Base-by-base conservation (phyloP, 1,284 basidiomycete species). In the Moniliophthora roreri region DNA sequence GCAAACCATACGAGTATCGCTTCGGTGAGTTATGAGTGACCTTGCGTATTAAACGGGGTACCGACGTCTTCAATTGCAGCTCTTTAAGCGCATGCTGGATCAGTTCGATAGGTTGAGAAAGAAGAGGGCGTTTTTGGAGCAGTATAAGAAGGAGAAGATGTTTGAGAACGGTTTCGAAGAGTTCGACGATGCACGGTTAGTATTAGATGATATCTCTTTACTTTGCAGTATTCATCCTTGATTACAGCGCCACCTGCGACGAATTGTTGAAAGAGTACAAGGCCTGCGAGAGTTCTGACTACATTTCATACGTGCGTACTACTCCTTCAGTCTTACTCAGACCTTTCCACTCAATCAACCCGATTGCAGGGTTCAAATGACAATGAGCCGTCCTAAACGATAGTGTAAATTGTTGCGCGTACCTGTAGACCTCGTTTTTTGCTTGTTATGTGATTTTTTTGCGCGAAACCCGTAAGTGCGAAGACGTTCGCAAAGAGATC, bases 1-100 rank as follows among this genome's bases (percentile, higher is more conserved):
- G 97, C 96, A 11, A 99, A 99, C 65, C 96, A 99, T 68, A 99
- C 97, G 5, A 95, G 94, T 62, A 95, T 99, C 58, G 93, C 92
- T 32, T 93, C 92, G 35, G 93, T 95, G 61, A 54, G 91, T 79
- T 1, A 32, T 34, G 8, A 10, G 18, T 28, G 28, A 48, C 55
- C 21, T 13, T 35, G 39, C 50, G 48, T 11, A 21, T 20, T 36
- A 20, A 24, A 18, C 40, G 55, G 42, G 39, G 28, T 46, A 24
- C 50, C 39, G 39, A 28, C 35, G 50, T 18, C 13, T 23, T 28
- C 36, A 16, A 23, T 63, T n/a, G n/a, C n/a, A 95, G 94, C 73
- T 97, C 40, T 98, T 99, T 79, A 95, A 95, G 69, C 86, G 94
- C 6, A 98, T 95, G 85, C 75, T 98, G 50, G 91, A 96, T 68